phyloP scores from a whole-genome alignment of 2,329 filamentous ascomycete genomes.

The Trichoderma koningii region DNA sequence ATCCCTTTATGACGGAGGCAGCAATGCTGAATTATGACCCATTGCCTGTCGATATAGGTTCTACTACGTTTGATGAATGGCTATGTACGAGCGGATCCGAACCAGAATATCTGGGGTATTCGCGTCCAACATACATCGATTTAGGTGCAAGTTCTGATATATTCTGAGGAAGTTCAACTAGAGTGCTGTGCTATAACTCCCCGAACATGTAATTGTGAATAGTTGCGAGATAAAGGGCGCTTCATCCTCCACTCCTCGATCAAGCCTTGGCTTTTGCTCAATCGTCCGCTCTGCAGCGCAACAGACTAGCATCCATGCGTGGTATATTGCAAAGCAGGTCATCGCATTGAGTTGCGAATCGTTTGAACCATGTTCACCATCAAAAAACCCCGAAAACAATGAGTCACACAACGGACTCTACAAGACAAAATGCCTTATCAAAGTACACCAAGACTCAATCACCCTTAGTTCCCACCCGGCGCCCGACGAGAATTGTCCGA shows the following conservation, averaged over 20 bases:
- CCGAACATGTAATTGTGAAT: constrained; percentile 2
- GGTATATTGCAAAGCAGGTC: not conserved
- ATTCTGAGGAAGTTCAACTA: not conserved
- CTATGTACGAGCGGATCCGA: constrained; percentile 10
- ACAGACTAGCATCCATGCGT: not conserved
- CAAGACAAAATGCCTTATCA: not conserved
- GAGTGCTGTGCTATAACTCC: constrained; percentile 15
- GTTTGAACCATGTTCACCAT: not conserved
- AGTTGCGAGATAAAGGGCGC: not conserved
- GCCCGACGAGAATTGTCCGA: constrained; percentile 15
- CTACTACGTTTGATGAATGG: constrained; percentile 32
- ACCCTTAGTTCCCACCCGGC: constrained; percentile 5
- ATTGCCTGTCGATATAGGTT: constrained; percentile 14
- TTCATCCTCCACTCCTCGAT: not conserved
- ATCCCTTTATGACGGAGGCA: not conserved
- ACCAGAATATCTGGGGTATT: not conserved
- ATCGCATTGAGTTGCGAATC: not conserved
- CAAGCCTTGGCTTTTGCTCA: too few relatives aligned
- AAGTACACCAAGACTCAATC: too few relatives aligned
- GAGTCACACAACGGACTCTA: not conserved
- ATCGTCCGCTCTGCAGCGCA: not conserved
- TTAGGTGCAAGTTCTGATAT: not conserved
- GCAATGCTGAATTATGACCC: not conserved
- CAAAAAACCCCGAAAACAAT: not conserved
- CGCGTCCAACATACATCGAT: not conserved